Conservation (phyloP, 345 rosid species). For the Aquilaria yunnanensis region DNA sequence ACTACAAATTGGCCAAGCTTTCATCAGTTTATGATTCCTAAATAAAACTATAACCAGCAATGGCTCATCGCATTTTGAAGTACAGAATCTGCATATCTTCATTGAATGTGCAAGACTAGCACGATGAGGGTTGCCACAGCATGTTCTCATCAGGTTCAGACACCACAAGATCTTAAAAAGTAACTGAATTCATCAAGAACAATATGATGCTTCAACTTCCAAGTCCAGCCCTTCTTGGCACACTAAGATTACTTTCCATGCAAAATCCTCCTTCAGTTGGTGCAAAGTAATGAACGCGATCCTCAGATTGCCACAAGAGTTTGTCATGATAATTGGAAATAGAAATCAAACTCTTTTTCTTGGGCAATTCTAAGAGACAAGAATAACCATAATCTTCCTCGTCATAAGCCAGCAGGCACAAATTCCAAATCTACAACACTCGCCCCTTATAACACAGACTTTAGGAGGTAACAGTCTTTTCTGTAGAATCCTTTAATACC, state of each 20-base stretch:
- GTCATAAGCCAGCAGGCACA: background rate
- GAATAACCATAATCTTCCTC: background rate
- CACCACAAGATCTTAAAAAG: background rate
- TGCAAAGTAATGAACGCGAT: slow-evolving; percentile 1
- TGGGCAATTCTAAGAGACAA: slow-evolving; percentile 1
- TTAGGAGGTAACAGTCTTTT: background rate
- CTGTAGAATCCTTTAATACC: background rate
- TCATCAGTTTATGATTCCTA: background rate
- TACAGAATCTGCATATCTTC: slow-evolving; percentile 8
- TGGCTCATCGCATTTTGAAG: background rate
- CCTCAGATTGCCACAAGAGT: slow-evolving; percentile 4
- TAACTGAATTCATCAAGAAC: background rate
- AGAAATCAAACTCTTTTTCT: background rate
- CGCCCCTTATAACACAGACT: slow-evolving; percentile 7
- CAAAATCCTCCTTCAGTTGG: background rate
- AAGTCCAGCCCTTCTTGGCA: background rate
- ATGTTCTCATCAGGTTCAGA: background rate
- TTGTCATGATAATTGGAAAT: background rate
- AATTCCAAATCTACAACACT: slow-evolving; percentile 3
- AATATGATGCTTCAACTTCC: background rate
- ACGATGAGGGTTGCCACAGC: background rate
- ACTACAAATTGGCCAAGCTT: background rate
- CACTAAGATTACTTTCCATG: background rate
- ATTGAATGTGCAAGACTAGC: slow-evolving; percentile 1
- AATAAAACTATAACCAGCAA: slow-evolving; percentile 1